A percentile compares a stretch with the other conserved stretches of the same genome.
Conservation (phyloP, 176 grass and related monocot species). For the Pontederia paniculata region DNA sequence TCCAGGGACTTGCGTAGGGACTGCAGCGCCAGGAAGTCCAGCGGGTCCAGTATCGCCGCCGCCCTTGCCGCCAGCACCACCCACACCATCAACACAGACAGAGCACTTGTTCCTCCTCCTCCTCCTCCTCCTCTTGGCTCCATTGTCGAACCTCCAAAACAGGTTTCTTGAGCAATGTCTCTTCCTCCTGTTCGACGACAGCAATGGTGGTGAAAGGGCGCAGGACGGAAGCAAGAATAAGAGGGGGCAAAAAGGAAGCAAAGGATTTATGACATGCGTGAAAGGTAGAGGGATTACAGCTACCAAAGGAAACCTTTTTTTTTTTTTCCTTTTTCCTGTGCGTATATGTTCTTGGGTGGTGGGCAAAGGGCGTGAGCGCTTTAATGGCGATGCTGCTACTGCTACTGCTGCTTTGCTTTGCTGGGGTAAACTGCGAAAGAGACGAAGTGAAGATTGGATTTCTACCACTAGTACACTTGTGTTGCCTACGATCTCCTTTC, state of each 20-base stretch:
- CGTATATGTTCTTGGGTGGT: neutral
- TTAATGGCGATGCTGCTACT: neutral
- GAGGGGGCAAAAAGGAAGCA: neutral
- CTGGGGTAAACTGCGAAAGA: no score
- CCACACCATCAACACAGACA: neutral
- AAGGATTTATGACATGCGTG: neutral
- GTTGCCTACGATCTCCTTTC: no score
- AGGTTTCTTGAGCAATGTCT: no score
- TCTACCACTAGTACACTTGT: no score
- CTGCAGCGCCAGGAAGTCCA: constrained; percentile 17
- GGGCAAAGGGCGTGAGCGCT: neutral
- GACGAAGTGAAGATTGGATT: no score
- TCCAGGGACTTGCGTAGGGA: constrained; percentile 1
- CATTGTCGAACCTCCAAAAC: neutral
- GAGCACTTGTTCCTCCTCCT: no score
- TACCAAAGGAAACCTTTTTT: no score
- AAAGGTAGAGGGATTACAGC: neutral
- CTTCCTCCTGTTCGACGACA: neutral
- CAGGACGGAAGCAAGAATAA: neutral
- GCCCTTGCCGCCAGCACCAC: neutral
- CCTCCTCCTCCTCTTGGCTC: neutral
- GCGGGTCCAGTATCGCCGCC: constrained; percentile 6
- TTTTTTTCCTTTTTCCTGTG: neutral
- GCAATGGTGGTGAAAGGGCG: neutral
- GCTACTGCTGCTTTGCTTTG: constrained; percentile 9